A percentile compares a stretch with the other conserved stretches of the same genome.
Evolutionary conservation across 495 filamentous ascomycete genomes (phyloP).

Genomic region (Penicillium lagena): DNA sequence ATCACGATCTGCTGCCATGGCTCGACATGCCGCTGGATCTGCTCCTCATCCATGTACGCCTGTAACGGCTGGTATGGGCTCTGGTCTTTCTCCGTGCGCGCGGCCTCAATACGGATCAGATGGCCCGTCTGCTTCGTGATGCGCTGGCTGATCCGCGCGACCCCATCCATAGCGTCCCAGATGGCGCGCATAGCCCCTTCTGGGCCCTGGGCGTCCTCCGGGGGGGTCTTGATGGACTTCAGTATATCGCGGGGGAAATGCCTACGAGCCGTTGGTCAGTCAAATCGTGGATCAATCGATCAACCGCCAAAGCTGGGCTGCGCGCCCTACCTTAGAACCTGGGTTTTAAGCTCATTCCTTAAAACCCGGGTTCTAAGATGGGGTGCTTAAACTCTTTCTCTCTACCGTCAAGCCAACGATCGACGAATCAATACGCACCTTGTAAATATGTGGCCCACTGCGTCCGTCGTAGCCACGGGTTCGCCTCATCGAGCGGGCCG

Average conservation of each 20-base stretch:
- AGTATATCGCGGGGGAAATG: no score
- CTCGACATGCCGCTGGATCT: slow-evolving; percentile 2
- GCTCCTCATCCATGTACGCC: slow-evolving; percentile 6
- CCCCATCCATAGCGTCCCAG: neutral
- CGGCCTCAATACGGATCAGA: neutral
- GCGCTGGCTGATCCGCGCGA: slow-evolving; percentile 4
- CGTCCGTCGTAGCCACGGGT: slow-evolving; percentile 7
- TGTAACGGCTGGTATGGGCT: neutral
- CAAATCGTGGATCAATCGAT: no score
- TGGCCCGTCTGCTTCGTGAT: slow-evolving; percentile 1
- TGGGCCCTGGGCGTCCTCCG: no score
- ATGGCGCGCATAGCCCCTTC: neutral
- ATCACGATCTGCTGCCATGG: slow-evolving; percentile 9
- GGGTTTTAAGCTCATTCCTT: no score
- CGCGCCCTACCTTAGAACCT: no score
- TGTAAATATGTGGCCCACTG: slow-evolving; percentile 2
- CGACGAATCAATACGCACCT: neutral
- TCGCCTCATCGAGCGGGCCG: neutral
- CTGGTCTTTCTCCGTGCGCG: neutral
- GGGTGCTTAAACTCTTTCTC: no score
- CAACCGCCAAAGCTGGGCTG: no score
- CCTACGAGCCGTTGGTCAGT: no score
- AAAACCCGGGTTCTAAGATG: no score
- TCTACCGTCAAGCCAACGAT: no score
- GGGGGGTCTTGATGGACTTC: no score